Conservation (phyloP, 495 filamentous ascomycete species). For the Jackrogersella multiformis region DNA sequence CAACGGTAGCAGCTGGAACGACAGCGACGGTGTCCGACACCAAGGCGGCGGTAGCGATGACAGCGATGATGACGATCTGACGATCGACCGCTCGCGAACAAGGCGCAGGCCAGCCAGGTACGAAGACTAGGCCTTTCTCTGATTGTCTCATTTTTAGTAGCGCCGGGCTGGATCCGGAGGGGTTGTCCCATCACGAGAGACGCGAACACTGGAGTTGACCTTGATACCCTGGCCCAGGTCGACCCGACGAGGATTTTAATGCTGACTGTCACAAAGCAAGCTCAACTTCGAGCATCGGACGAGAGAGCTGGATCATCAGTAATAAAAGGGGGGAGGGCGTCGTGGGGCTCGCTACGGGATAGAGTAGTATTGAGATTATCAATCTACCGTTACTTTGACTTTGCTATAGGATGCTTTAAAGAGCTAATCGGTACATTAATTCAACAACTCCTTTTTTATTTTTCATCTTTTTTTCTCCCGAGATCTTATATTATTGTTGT, state of each 20-base stretch:
- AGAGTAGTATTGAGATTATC: not conserved
- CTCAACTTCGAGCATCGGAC: too few species aligned
- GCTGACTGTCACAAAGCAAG: too few species aligned
- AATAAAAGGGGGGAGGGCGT: not conserved
- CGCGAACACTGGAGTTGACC: too few species aligned
- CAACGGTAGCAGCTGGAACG: constrained; percentile 42
- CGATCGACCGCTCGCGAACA: constrained; percentile 34
- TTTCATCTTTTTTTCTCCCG: too few species aligned
- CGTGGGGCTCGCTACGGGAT: too few species aligned
- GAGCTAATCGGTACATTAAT: not conserved
- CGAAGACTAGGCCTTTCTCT: constrained; percentile 33
- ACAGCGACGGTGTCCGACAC: constrained; percentile 37
- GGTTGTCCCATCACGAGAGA: too few species aligned
- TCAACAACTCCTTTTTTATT: not conserved
- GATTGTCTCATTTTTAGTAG: not conserved
- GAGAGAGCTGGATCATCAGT: not conserved
- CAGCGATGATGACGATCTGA: constrained; percentile 28
- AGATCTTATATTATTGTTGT: too few species aligned
- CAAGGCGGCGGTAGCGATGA: constrained; percentile 32
- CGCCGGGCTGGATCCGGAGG: not conserved
- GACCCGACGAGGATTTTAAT: too few species aligned
- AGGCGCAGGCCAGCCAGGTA: constrained; percentile 42
- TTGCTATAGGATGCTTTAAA: not conserved
- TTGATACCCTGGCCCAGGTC: too few species aligned
- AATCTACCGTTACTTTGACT: not conserved